Evolutionary conservation across 108 stramenopile genomes (phyloP).

Genomic region (Cyclostephanos tholiformis): DNA sequence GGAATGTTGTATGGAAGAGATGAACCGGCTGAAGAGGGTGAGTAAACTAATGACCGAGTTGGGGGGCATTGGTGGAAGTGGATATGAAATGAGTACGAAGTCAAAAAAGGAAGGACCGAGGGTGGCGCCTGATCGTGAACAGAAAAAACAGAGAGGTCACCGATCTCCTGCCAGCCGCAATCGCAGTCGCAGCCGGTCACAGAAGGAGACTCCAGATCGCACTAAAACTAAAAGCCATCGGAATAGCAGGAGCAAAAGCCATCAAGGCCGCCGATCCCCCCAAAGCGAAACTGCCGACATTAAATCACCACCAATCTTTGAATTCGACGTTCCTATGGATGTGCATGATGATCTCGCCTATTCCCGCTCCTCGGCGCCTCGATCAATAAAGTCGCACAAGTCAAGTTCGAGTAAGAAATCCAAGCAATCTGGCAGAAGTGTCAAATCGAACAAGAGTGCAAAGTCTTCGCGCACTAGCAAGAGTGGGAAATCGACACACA

Average conservation of each 20-base stretch:
- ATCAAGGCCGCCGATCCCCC: neutral
- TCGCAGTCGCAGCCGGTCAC: neutral
- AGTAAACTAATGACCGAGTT: slow-evolving; percentile 9
- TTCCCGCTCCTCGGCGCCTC: slow-evolving; percentile 5
- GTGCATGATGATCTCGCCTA: slow-evolving; percentile 12
- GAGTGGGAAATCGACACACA: slow-evolving; percentile 12
- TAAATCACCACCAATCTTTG: slow-evolving; percentile 34
- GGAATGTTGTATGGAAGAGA: slow-evolving; percentile 50
- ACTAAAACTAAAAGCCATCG: slow-evolving; percentile 15
- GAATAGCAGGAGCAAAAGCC: slow-evolving; percentile 11
- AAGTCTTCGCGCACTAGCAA: neutral
- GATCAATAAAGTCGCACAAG: slow-evolving; percentile 28
- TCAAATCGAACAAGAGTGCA: slow-evolving; percentile 8
- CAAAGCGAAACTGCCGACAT: neutral
- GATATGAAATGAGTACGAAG: neutral
- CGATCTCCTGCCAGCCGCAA: neutral
- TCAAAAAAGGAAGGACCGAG: slow-evolving; percentile 1
- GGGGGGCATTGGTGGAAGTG: neutral
- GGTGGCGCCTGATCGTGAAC: neutral
- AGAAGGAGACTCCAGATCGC: neutral
- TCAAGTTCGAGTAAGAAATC: slow-evolving; percentile 29
- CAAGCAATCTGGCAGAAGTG: slow-evolving; percentile 32
- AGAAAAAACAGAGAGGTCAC: neutral
- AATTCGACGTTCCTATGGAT: slow-evolving; percentile 44
- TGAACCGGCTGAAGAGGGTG: slow-evolving; percentile 27